Conservation (phyloP, 495 filamentous ascomycete species). For the Penicillium turbatum region DNA sequence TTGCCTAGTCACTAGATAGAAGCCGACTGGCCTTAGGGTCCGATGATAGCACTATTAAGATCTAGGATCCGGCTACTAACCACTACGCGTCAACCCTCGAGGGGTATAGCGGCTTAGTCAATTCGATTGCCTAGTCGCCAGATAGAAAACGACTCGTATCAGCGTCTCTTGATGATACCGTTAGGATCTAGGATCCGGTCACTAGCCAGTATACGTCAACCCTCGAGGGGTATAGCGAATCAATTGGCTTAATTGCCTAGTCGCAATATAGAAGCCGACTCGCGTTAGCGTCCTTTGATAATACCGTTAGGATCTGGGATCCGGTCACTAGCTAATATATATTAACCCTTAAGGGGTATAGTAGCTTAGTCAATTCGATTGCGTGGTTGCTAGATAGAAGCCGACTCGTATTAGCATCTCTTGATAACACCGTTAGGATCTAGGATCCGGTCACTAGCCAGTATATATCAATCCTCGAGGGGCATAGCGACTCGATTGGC, state of each 20-base stretch:
- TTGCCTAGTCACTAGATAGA: conserved; percentile 35
- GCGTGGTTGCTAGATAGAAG: conserved; percentile 35
- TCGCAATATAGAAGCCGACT: conserved; percentile 7
- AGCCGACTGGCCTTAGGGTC: conserved; percentile 30
- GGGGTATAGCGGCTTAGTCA: too few relatives aligned
- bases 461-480: conserved; percentile 16
- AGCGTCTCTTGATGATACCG: conserved; percentile 4
- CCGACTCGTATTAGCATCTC: conserved; percentile 29
- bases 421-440: conserved; percentile 28
- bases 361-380: not conserved
- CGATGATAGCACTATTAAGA: conserved; percentile 24
- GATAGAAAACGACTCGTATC: conserved; percentile 18
- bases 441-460: conserved; percentile 22
- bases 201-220: conserved; percentile 12
- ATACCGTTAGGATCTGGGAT: conserved; percentile 40
- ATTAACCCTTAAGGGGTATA: conserved; percentile 35
- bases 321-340: conserved; percentile 59
- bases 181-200: conserved; percentile 18
- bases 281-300: conserved; percentile 8
- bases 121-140: too few relatives aligned
- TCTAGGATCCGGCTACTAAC: conserved; percentile 24
- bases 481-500: conserved; percentile 16
- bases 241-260: conserved; percentile 7
- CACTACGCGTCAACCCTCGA: conserved; percentile 15
- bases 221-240: conserved; percentile 4